phyloP scores from a whole-genome alignment of 345 rosid genomes.

The Syzygium jambos region DNA sequence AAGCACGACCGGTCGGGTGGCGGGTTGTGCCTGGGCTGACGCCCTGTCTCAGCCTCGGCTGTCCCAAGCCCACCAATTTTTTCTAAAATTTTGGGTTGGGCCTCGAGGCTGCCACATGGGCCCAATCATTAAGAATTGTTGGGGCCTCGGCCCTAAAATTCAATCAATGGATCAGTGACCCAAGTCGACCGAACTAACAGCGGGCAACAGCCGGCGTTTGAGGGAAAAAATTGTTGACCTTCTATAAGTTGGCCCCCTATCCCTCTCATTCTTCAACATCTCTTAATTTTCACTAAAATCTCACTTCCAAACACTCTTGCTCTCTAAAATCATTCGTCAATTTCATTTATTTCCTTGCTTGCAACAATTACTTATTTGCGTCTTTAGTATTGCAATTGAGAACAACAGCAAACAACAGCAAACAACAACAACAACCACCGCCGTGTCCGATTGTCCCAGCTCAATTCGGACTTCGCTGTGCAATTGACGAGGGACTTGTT shows the following conservation, averaged over 20 bases:
- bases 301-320: background rate
- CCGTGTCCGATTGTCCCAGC: background rate
- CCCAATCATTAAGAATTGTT: background rate
- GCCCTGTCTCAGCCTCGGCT: too few relatives aligned
- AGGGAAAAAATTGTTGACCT: background rate
- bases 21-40: too few relatives aligned
- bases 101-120: background rate
- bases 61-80: background rate
- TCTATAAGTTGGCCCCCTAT: background rate
- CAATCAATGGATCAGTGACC: background rate
- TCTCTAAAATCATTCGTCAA: background rate
- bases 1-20: too few relatives aligned
- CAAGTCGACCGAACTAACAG: background rate
- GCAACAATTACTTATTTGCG: background rate
- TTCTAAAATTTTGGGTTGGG: background rate
- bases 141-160: background rate
- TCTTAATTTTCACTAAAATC: background rate
- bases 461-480: background rate
- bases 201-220: background rate
- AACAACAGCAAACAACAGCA: background rate
- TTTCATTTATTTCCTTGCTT: background rate
- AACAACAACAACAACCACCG: background rate
- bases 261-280: background rate
- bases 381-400: background rate
- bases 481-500: background rate